These are phyloP conservation scores for Pistacia integerrima DNA, from an alignment of 345 rosid genomes.

Conservation along the genomic window DNA sequence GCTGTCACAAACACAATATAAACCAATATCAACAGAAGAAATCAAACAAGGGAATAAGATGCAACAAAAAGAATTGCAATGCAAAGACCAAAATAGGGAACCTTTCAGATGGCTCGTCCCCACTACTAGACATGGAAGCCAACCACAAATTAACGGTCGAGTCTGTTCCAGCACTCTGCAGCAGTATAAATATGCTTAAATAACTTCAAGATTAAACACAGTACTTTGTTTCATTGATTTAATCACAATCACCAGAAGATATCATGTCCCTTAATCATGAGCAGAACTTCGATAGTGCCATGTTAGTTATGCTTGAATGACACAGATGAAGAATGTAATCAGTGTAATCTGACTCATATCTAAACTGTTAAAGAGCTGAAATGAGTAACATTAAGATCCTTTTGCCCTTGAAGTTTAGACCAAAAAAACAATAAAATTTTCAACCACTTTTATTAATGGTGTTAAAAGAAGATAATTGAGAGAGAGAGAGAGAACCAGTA, in stretches of 20 bases:
- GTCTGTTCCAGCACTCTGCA: constrained; percentile 94
- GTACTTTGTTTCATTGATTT: neutral
- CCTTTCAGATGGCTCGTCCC: constrained; percentile 55
- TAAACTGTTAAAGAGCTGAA: neutral
- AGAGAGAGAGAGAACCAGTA: constrained; percentile 59
- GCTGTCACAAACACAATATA: constrained; percentile 29
- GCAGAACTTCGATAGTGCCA: neutral
- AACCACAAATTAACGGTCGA: constrained; percentile 87
- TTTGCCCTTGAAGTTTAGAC: neutral
- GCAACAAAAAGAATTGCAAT: neutral
- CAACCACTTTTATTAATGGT: neutral
- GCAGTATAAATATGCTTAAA: constrained; percentile 20
- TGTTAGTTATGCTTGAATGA: neutral
- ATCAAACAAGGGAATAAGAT: constrained; percentile 13
- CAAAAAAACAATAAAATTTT: neutral
- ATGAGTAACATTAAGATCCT: constrained; percentile 5
- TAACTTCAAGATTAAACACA: constrained; percentile 8
- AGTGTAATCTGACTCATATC: neutral
- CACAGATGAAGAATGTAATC: neutral
- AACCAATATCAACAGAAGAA: constrained; percentile 3
- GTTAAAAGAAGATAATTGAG: constrained; percentile 1
- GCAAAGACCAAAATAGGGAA: constrained; percentile 24
- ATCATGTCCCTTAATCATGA: neutral
- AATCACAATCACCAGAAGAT: neutral
- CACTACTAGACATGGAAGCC: constrained; percentile 50